These are phyloP conservation scores for Clitocybe nebularis DNA, from an alignment of 1,284 basidiomycete genomes.

Conservation along the genomic window DNA sequence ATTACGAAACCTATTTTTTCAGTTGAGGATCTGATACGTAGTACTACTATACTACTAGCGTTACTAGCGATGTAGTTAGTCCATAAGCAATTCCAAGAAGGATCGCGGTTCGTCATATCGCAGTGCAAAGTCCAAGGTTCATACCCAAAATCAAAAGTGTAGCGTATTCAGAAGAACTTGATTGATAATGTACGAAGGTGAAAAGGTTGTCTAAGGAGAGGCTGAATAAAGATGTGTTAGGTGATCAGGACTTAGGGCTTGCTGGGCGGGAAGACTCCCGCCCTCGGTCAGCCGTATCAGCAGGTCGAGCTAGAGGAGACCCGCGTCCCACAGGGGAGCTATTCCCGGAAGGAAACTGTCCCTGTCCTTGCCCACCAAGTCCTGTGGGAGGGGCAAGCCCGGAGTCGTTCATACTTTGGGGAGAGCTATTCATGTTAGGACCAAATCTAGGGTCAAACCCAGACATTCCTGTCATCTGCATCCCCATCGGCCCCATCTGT, in stretches of 20 bases:
- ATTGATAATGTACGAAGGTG: too few species aligned
- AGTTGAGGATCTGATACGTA: too few species aligned
- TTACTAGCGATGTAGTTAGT: too few species aligned
- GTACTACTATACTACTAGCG: too few species aligned
- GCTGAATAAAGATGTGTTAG: background rate
- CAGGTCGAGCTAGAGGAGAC: constrained; percentile 36
- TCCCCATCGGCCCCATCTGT: constrained; percentile 46
- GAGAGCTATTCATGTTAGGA: constrained; percentile 26
- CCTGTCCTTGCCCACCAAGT: constrained; percentile 24
- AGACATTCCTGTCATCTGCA: constrained; percentile 60
- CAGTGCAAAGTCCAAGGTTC: constrained; percentile 4
- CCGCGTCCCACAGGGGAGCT: constrained; percentile 38
- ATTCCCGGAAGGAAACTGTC: constrained; percentile 31
- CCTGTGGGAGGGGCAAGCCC: constrained; percentile 33
- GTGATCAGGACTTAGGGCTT: constrained; percentile 33
- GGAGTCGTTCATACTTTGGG: constrained; percentile 21
- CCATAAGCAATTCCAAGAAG: too few species aligned
- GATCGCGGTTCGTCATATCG: background rate
- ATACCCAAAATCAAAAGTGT: too few species aligned
- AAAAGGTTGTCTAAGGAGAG: background rate
- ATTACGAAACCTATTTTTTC: too few species aligned
- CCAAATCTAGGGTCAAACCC: constrained; percentile 53
- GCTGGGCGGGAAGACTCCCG: constrained; percentile 32
- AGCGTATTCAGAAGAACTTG: too few species aligned
- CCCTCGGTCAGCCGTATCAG: constrained; percentile 24